Conservation (phyloP, 768 basidiomycete species). For the Mrakia blollopis region DNA sequence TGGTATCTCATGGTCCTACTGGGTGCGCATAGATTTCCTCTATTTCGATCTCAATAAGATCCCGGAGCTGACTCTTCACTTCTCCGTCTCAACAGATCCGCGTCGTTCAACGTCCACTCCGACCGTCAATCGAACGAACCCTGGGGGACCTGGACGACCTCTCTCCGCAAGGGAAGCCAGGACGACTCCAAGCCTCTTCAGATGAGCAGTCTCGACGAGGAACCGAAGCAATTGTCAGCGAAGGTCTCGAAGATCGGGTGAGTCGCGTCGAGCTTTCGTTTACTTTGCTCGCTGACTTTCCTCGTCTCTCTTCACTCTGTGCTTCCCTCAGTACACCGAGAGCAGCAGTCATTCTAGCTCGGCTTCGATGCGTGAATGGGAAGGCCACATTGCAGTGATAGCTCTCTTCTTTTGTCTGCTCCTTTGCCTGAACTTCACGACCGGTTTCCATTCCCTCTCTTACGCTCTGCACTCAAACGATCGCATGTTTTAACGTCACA, state of each 20-base stretch:
- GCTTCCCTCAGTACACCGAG: neutral
- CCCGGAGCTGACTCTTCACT: conserved; percentile 14
- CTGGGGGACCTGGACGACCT: conserved; percentile 68
- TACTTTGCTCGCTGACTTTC: neutral
- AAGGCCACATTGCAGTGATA: neutral
- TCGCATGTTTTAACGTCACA: no score
- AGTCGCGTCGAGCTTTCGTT: conserved; percentile 1
- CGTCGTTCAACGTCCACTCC: conserved; percentile 61
- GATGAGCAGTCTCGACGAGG: neutral
- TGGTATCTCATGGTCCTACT: conserved; percentile 67
- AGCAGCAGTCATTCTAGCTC: neutral
- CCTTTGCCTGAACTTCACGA: neutral
- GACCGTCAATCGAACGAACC: conserved; percentile 53
- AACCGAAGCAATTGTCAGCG: neutral
- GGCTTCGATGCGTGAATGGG: neutral
- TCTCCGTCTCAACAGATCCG: conserved; percentile 31
- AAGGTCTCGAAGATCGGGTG: neutral
- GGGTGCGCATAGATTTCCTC: conserved; percentile 41
- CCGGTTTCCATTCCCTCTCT: no score
- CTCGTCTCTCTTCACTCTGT: neutral
- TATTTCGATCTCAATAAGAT: neutral
- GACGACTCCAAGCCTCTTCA: neutral
- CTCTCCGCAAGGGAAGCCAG: neutral
- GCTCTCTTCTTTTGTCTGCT: neutral
- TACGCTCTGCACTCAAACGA: no score